Evolutionary conservation across 164 flowering plant species (phyloP), one percentile per base, ranked within the genome.

Genomic region (Piper betle): DNA sequence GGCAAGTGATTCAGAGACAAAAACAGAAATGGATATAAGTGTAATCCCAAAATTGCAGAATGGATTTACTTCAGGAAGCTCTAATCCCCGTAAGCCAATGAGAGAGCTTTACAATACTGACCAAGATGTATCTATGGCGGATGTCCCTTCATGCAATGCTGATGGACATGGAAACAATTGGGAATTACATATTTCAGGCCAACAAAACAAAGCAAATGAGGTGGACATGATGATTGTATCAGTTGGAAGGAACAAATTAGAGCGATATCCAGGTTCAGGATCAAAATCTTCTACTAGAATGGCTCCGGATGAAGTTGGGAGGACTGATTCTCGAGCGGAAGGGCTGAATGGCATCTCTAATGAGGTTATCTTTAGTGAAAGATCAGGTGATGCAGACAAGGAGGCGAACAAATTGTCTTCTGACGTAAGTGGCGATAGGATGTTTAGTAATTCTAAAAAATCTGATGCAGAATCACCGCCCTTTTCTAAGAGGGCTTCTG

Each of bases 1-100:
- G 74, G 97, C 91, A 62, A 79, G 80, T 70, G 97, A 94, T 78
- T 94, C 99, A 60, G 96, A 88, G 71, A 97, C 85, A 25, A 96
- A 91, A 72, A 75, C 71, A 42, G 83, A 75, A 61, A 73, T 46
- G 12, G 61, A 61, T 52, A 59, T 59, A 3, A 64, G 38, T 61
- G 4, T 64, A 42, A 10, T 42, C 11, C 11, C 46, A 1, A 42
- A 42, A 42, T 42, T 42, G 58, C 77, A 67, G 42, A 41, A 13
- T 46, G 79, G 67, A 52, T 57, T 57, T 9, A 55, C 25, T 38
- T 53, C 62, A 33, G 65, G 38, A 61, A 62, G 63, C 18, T 55
- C 58, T 69, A 69, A 66, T 48, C 39, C 63, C 62, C 63, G 74
- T 52, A 64, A 55, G 18, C 46, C 74, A 57, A 43, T 37, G 55